Evolutionary conservation across 2,329 filamentous ascomycete species (phyloP).

Genomic region (Ascochyta lentis): DNA sequence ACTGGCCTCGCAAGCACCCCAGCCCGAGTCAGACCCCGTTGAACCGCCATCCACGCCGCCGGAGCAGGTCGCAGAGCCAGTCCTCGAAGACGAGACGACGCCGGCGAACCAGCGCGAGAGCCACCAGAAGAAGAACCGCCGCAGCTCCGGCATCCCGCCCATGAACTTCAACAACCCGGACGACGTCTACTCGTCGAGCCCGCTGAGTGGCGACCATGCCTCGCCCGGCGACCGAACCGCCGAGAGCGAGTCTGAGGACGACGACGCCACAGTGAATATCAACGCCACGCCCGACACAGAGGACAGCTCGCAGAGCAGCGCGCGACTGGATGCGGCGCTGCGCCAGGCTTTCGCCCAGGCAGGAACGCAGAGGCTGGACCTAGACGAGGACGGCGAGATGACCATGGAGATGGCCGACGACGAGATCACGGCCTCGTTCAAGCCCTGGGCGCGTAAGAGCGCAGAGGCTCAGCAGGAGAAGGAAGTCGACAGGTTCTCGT

Average conservation of each 20-base stretch:
- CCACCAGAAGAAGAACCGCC: slow-evolving; percentile 65
- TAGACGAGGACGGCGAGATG: slow-evolving; percentile 61
- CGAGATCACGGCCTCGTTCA: slow-evolving; percentile 76
- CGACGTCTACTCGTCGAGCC: slow-evolving; percentile 75
- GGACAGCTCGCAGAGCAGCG: slow-evolving; percentile 69
- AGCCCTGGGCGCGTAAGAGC: slow-evolving; percentile 71
- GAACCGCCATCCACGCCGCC: slow-evolving; percentile 69
- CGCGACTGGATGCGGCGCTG: slow-evolving; percentile 77
- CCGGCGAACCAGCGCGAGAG: slow-evolving; percentile 70
- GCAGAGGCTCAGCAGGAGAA: slow-evolving; percentile 52
- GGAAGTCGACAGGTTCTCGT: slow-evolving; percentile 59
- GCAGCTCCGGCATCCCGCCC: slow-evolving; percentile 71
- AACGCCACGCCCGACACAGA: slow-evolving; percentile 62
- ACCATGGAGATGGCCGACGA: slow-evolving; percentile 65
- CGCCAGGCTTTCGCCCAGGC: slow-evolving; percentile 77
- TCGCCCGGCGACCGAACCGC: slow-evolving; percentile 53
- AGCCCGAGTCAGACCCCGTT: slow-evolving; percentile 55
- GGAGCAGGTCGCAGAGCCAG: slow-evolving; percentile 65
- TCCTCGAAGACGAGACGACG: slow-evolving; percentile 64
- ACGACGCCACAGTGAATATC: slow-evolving; percentile 72
- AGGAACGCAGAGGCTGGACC: slow-evolving; percentile 71
- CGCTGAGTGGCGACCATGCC: slow-evolving; percentile 69
- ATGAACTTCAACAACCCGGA: slow-evolving; percentile 71
- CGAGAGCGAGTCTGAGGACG: slow-evolving; percentile 66
- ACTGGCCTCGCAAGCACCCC: slow-evolving; percentile 55